Evolutionary conservation across 2,329 filamentous ascomycete genomes (phyloP), one percentile per base, ranked within the genome.

Genomic region (Phialophora chinensis): DNA sequence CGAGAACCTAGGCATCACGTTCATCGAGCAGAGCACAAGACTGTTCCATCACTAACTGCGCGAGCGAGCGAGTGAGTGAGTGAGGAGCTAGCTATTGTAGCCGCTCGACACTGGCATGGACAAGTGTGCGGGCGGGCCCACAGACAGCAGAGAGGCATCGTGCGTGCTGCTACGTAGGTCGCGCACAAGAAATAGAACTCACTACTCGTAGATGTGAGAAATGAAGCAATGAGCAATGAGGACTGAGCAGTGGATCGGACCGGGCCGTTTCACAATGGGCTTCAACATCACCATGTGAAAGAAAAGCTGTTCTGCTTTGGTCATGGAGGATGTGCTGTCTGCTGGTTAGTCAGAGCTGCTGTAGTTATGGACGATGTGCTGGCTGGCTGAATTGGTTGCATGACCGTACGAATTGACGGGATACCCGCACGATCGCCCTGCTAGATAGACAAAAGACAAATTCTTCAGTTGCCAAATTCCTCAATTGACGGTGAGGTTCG

Each of bases 1-100:
- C 4, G 92, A 97, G 84, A 92, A 94, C 83, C 84, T 96, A 71
- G 91, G 90, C 63, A 96, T 98, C 74, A 93, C 90, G 53, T 97
- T 98, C 80, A 91, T 98, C 44, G 93, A 99, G 85, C 95, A 99
- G 85, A 92, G 90, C 77, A 90, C 91, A 66, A 88, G 95, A 73
- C 85, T 98, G 71, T 98, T 98, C 89, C 94, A 97, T 81, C 94
- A 98, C 82, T 98, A 65, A 58, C 38, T 4, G 14, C 6, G 29
- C 33, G 33, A 35, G 10, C 31, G 31, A 33, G 31, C 4, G 33
- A 35, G 11, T 12, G 29, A 31, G 29, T 6, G 29, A 31, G 6
- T 8, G 29, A 7, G 29, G 4, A 31, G 29, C 29, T 27, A 27
- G 27, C 27, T 27, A 12, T 10, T 10, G 11, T 35, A 12, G 11